Evolutionary conservation across 192 early-diverging fungal genomes (phyloP).

Genomic region (Rhizoclosmatium sp.): DNA sequence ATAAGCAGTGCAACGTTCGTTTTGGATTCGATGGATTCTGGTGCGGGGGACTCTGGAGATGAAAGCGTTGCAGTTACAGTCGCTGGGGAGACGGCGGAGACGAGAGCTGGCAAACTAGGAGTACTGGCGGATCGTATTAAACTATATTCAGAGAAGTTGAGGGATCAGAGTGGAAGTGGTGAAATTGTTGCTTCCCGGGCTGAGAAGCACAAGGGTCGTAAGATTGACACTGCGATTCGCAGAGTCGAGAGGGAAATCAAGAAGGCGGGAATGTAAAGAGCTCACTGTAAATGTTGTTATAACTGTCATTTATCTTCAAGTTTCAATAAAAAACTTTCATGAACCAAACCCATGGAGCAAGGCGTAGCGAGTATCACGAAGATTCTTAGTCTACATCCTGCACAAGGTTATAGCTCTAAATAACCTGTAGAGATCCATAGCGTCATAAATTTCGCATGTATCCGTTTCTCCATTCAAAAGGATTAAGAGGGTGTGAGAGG

Average conservation of each 20-base stretch:
- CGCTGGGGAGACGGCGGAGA: not conserved
- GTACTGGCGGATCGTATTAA: conserved; percentile 9
- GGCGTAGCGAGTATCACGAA: no score
- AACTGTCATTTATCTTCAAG: no score
- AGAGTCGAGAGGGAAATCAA: conserved; percentile 21
- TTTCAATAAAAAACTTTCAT: no score
- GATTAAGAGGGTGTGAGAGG: no score
- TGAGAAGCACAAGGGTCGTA: conserved; percentile 10
- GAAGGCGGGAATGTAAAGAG: conserved; percentile 14
- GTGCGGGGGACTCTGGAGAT: not conserved
- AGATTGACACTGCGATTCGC: conserved; percentile 19
- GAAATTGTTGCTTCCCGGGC: not conserved
- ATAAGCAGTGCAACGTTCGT: conserved; percentile 19
- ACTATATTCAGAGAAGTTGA: conserved; percentile 10
- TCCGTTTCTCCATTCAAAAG: no score
- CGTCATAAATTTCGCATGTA: no score
- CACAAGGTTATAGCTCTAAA: no score
- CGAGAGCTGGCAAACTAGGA: conserved; percentile 2
- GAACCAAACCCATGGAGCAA: no score
- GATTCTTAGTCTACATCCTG: no score
- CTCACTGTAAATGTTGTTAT: no score
- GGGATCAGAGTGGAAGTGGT: not conserved
- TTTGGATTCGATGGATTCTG: conserved; percentile 12
- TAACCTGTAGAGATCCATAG: no score
- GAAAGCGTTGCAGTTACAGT: not conserved